Conservation (phyloP, 2,329 filamentous ascomycete species). For the Venturia effusa region DNA sequence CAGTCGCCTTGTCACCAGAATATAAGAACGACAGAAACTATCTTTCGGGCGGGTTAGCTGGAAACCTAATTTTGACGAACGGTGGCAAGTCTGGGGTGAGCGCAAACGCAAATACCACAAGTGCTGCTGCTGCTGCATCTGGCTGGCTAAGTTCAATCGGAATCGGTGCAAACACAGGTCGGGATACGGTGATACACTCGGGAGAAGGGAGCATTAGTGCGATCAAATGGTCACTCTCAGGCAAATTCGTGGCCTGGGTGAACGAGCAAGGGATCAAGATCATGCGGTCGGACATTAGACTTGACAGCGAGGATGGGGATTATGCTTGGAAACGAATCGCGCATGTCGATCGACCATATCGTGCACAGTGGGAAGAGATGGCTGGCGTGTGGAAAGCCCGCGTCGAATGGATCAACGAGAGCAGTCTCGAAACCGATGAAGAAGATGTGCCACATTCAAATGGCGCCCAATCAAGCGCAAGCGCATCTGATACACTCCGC, state of each 20-base stretch:
- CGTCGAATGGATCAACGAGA: slow-evolving; percentile 86
- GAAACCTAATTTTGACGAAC: slow-evolving; percentile 74
- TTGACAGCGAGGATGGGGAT: slow-evolving; percentile 66
- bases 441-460: slow-evolving; percentile 28
- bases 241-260: slow-evolving; percentile 87
- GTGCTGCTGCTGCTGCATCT: slow-evolving; percentile 71
- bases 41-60: slow-evolving; percentile 80
- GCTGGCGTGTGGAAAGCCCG: slow-evolving; percentile 88
- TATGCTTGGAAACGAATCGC: slow-evolving; percentile 91
- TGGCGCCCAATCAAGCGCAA: slow-evolving; percentile 30
- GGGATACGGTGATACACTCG: slow-evolving; percentile 77
- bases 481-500: slow-evolving; percentile 27
- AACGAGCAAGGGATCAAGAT: slow-evolving; percentile 98
- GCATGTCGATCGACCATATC: slow-evolving; percentile 80
- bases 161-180: slow-evolving; percentile 64
- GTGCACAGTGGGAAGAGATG: slow-evolving; percentile 90
- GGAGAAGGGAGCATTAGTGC: slow-evolving; percentile 85
- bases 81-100: slow-evolving; percentile 71
- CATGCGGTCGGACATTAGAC: slow-evolving; percentile 78
- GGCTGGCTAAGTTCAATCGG: slow-evolving; percentile 90
- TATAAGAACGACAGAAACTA: slow-evolving; percentile 85
- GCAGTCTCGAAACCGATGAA: slow-evolving; percentile 63
- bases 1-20: slow-evolving; percentile 87
- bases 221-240: slow-evolving; percentile 90
- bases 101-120: slow-evolving; percentile 75